Base-by-base conservation (phyloP, 164 flowering plant species). In the Vitis rupestris region DNA sequence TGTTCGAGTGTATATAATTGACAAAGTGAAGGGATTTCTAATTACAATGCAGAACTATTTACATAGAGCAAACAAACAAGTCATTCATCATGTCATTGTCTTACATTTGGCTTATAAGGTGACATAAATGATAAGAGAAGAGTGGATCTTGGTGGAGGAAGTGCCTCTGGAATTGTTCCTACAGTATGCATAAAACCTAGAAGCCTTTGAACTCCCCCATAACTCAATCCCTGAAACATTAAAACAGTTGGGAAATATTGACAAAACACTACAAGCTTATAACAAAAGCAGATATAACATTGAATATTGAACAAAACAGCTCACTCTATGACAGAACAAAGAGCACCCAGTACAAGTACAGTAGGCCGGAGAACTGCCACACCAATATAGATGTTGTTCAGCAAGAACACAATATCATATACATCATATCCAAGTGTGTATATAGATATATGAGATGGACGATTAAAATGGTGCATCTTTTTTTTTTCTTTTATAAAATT, bases 61-160 rank as follows among this genome's bases (percentile, higher is more conserved):
- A 23, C 29, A 16, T 31, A 12, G 19, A 54, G 23, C 29, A 52
- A 57, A 61, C 31, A 1, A 3, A 37, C 6, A 67, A 65, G 56
- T 15, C 9, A 58, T 9, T 58, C 30, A 56, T 50, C 8, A 65
- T 29, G 30, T 68, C 59, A 68, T 3, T 11, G 59, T 72, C 88
- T 75, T 82, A 90, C 94, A 81, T 90, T 74, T 50, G 83, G 78
- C 10, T 84, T 84, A 76, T 84, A 76, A 52, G 88, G 90, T 52
- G 74, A 50, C 72, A 71, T 61, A 82, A 89, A 88, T 59, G 96
- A 82, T 13, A 89, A 81, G 11, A 86, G 65, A 55, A 92, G 89
- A 71, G 75, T 70, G 30, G 94, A 88, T 82, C 80, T 80, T 69
- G 91, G 86, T 31, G 94, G 98, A 47, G 96, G 91, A 72, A 92